Conservation (phyloP, 2,329 filamentous ascomycete genomes). For the Pseudogymnoascus sp. region DNA sequence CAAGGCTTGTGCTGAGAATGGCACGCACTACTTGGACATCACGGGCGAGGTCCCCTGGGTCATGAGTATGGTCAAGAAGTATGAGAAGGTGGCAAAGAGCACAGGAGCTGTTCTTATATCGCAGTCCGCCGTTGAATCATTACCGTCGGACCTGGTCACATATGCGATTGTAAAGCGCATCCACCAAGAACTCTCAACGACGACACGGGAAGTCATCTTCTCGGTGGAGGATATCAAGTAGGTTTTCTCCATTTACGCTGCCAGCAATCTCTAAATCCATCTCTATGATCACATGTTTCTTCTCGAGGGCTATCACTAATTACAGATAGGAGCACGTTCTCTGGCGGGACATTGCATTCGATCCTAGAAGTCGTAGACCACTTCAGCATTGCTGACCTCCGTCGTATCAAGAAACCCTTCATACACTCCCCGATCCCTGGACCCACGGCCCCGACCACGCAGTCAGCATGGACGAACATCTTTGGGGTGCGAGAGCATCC, state of each 20-base stretch:
- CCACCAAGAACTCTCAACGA: constrained; percentile 43
- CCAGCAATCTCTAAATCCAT: background rate
- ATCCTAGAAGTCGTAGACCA: constrained; percentile 53
- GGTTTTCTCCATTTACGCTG: constrained; percentile 16
- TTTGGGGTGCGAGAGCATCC: constrained; percentile 46
- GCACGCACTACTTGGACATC: constrained; percentile 59
- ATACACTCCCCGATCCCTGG: constrained; percentile 50
- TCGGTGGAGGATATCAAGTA: constrained; percentile 41
- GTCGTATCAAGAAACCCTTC: constrained; percentile 44
- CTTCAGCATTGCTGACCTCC: constrained; percentile 45
- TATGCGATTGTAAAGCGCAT: constrained; percentile 46
- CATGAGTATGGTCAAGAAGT: constrained; percentile 53
- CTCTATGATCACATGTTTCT: background rate
- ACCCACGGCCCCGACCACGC: constrained; percentile 26
- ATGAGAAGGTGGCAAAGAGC: constrained; percentile 46
- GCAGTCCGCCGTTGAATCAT: constrained; percentile 57
- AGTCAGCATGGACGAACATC: constrained; percentile 40
- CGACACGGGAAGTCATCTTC: constrained; percentile 49
- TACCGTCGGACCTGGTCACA: constrained; percentile 53
- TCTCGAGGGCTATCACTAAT: constrained; percentile 13
- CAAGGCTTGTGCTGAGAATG: constrained; percentile 54
- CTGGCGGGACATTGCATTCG: constrained; percentile 64
- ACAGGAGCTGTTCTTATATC: constrained; percentile 56
- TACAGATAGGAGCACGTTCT: constrained; percentile 43
- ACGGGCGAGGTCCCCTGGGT: constrained; percentile 57